A percentile compares a stretch with the other conserved stretches of the same genome.
These are phyloP conservation scores for Nakazawaea holstii DNA, from an alignment of 805 yeast species.

Conservation along the genomic window DNA sequence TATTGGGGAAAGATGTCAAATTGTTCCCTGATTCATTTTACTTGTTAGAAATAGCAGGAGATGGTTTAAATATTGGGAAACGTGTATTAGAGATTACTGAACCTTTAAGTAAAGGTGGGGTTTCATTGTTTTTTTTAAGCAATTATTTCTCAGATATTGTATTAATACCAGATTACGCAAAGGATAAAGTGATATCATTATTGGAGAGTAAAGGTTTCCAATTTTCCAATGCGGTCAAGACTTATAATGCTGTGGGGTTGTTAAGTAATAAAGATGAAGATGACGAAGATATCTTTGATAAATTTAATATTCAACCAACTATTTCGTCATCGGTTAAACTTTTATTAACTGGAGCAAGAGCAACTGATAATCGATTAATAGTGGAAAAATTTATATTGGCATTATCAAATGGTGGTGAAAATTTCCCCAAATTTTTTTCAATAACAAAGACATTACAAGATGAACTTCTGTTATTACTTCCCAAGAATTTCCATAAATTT, in stretches of 20 bases:
- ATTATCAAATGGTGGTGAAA: constrained; percentile 19
- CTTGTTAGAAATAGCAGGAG: constrained; percentile 55
- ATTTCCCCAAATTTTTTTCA: constrained; percentile 42
- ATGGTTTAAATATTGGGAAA: constrained; percentile 48
- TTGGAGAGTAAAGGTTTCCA: constrained; percentile 37
- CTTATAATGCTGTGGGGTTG: constrained; percentile 25
- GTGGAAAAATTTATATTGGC: constrained; percentile 37
- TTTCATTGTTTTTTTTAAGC: constrained; percentile 55
- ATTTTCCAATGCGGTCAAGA: constrained; percentile 38
- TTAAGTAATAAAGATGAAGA: neutral
- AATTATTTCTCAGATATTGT: constrained; percentile 63
- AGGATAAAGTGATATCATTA: constrained; percentile 38
- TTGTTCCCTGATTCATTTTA: constrained; percentile 40
- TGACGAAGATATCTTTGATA: constrained; percentile 21
- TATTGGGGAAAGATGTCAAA: constrained; percentile 31
- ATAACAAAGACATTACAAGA: constrained; percentile 45
- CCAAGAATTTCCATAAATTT: constrained; percentile 28
- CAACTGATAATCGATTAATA: constrained; percentile 37
- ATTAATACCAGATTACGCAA: constrained; percentile 43
- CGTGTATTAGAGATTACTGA: constrained; percentile 51
- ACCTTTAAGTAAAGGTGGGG: constrained; percentile 52
- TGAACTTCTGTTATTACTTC: constrained; percentile 44
- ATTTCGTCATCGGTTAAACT: constrained; percentile 35
- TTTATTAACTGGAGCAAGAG: constrained; percentile 54
- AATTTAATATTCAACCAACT: constrained; percentile 34